Evolutionary conservation across 108 stramenopile species (phyloP).

Genomic region (Nitzschia putrida): DNA sequence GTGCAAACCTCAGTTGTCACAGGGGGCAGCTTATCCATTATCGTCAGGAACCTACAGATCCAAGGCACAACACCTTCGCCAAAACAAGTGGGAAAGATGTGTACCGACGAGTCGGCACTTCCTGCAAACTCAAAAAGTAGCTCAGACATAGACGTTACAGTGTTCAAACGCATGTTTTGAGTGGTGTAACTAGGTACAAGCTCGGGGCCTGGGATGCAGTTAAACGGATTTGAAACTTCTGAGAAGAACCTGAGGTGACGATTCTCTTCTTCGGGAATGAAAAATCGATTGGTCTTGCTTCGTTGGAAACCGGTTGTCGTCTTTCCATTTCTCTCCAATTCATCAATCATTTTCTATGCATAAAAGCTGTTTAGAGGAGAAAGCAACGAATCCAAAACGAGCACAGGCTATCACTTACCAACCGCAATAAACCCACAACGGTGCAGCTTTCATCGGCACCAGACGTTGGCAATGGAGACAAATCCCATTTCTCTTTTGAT

Average conservation of each 20-base stretch:
- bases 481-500: slow-evolving; percentile 63
- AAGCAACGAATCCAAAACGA: too few relatives aligned
- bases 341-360: too few relatives aligned
- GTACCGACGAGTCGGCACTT: not conserved
- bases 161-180: too few relatives aligned
- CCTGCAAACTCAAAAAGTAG: not conserved
- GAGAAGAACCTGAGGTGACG: too few relatives aligned
- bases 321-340: not conserved
- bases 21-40: slow-evolving; percentile 57
- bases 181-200: too few relatives aligned
- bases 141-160: too few relatives aligned
- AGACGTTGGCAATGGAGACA: slow-evolving; percentile 32
- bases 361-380: too few relatives aligned
- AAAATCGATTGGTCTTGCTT: not conserved
- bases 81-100: slow-evolving; percentile 13
- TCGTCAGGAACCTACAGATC: slow-evolving; percentile 48
- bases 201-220: too few relatives aligned
- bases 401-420: not conserved
- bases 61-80: slow-evolving; percentile 54
- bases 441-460: not conserved
- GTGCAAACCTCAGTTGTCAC: slow-evolving; percentile 47
- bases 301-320: not conserved
- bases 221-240: too few relatives aligned
- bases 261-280: not conserved
- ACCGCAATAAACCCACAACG: slow-evolving; percentile 4